phyloP scores from a whole-genome alignment of 2,329 filamentous ascomycete species.

The Trichoderma koningiopsis region DNA sequence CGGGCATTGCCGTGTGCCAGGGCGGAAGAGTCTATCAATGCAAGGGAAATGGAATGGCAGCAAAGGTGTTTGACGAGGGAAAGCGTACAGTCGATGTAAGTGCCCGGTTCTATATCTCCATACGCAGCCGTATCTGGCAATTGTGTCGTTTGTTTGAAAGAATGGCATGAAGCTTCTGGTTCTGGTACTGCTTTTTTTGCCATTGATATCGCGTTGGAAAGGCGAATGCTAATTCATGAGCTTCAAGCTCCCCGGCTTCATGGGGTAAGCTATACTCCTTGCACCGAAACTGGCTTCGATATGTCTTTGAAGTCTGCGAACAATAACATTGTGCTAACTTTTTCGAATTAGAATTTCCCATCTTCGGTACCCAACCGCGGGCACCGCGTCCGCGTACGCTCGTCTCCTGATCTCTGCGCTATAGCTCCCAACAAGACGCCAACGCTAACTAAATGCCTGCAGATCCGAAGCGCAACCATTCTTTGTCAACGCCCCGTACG shows the following conservation, averaged over 20 bases:
- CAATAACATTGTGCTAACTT: background rate
- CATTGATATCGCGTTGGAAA: slow-evolving; percentile 51
- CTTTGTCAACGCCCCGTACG: slow-evolving; percentile 82
- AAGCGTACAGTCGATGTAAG: background rate
- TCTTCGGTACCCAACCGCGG: slow-evolving; percentile 85
- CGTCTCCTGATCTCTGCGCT: background rate
- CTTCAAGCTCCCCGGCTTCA: slow-evolving; percentile 54
- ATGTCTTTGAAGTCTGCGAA: background rate
- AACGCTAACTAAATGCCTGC: slow-evolving; percentile 46
- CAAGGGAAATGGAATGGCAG: slow-evolving; percentile 83
- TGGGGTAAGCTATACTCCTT: background rate
- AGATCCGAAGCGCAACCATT: slow-evolving; percentile 91
- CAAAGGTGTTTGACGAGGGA: slow-evolving; percentile 34
- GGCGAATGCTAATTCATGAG: slow-evolving; percentile 35
- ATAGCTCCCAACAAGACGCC: slow-evolving; percentile 15
- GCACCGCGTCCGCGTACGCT: slow-evolving; percentile 62
- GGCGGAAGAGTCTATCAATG: slow-evolving; percentile 84
- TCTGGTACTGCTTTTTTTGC: background rate
- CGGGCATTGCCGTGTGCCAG: slow-evolving; percentile 76
- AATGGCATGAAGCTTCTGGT: background rate
- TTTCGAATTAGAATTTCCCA: slow-evolving; percentile 69
- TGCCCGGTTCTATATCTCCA: background rate
- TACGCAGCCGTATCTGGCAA: background rate
- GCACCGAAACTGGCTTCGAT: background rate
- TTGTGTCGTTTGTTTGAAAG: background rate